Evolutionary conservation across 192 early-diverging fungal species (phyloP).

Genomic region (Pilobolus umbonatus): DNA sequence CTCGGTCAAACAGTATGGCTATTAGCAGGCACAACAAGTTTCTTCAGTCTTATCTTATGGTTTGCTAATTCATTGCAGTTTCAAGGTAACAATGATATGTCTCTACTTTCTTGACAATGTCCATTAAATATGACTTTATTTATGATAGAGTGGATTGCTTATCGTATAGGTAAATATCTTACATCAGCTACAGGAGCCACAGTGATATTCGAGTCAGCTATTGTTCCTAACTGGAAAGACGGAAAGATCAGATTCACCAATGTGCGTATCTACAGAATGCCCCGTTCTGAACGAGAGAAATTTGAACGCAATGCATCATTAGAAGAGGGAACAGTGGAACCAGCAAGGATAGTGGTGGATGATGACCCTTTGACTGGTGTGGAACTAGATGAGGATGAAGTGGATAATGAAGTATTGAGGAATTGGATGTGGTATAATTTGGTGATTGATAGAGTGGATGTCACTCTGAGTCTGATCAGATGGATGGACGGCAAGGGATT

Average conservation of each 20-base stretch:
- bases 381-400: constrained; percentile 25
- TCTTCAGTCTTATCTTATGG: constrained; percentile 73
- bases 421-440: constrained; percentile 67
- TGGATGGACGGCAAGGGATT: constrained; percentile 86
- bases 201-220: constrained; percentile 86
- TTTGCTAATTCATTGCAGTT: constrained; percentile 80
- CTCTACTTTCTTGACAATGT: constrained; percentile 19
- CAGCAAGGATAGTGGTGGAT: neutral
- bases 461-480: constrained; percentile 79
- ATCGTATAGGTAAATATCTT: constrained; percentile 73
- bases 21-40: constrained; percentile 85
- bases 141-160: constrained; percentile 67
- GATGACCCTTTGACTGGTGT: constrained; percentile 29
- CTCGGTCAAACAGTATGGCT: constrained; percentile 83
- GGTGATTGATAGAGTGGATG: constrained; percentile 73
- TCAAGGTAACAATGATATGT: constrained; percentile 49
- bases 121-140: neutral
- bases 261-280: constrained; percentile 55
- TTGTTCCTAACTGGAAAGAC: constrained; percentile 88
- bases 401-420: constrained; percentile 23
- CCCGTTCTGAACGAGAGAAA: constrained; percentile 28
- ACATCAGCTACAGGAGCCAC: constrained; percentile 75
- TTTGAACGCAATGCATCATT: constrained; percentile 28
- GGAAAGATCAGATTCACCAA: constrained; percentile 85
- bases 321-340: neutral